Percentiles rank a stretch among this genome's conserved stretches.
Conservation (phyloP, 2,329 filamentous ascomycete genomes). For the Akanthomyces dipterigenus region DNA sequence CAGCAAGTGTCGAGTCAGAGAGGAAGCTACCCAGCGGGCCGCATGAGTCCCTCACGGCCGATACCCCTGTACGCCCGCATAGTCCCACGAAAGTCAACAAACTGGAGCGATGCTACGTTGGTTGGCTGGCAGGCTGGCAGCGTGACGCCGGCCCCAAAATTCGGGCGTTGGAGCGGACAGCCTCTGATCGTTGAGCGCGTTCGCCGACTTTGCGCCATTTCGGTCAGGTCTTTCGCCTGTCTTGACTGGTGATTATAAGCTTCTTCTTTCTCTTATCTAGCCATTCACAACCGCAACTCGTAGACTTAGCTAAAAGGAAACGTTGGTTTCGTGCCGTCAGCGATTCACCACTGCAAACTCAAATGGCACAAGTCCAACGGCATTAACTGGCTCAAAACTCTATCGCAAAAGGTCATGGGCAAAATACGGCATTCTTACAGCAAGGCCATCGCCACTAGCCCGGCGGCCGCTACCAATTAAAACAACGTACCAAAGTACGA, state of each 20-base stretch:
- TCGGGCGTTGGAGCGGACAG: not conserved
- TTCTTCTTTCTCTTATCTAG: not conserved
- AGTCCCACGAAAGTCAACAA: not conserved
- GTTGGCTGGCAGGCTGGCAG: not conserved
- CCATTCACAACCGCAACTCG: too few relatives aligned
- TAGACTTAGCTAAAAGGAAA: not conserved
- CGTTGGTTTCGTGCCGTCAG: not conserved
- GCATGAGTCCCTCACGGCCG: constrained; percentile 1
- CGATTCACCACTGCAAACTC: not conserved
- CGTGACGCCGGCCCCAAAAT: not conserved
- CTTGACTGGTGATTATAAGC: not conserved
- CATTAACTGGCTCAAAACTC: not conserved
- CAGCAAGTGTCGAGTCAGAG: not conserved
- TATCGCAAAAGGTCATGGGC: not conserved
- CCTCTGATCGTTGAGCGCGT: not conserved
- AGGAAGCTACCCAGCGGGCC: not conserved
- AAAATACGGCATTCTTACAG: not conserved
- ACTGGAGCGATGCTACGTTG: not conserved
- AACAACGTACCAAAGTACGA: not conserved
- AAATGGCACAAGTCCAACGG: not conserved
- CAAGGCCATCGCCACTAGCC: not conserved
- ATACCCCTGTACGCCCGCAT: constrained; percentile 1
- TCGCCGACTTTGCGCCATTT: not conserved
- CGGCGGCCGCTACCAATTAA: not conserved
- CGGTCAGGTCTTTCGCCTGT: not conserved